phyloP scores from a whole-genome alignment of 495 filamentous ascomycete genomes.

The Neurospora tetraspora region DNA sequence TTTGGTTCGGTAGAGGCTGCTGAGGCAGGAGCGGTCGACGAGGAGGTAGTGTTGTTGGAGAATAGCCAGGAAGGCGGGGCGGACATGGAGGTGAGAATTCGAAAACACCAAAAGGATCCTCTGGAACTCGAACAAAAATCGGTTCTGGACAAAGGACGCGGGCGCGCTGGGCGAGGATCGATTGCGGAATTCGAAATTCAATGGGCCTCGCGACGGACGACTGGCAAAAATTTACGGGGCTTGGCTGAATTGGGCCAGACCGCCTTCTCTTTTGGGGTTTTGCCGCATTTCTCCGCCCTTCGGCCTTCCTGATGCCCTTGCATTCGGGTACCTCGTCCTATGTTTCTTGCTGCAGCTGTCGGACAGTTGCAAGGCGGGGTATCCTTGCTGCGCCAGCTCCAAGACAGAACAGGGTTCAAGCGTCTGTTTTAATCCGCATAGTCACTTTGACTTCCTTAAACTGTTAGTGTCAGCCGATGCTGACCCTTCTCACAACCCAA shows the following conservation, averaged over 20 bases:
- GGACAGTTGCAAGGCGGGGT: background rate
- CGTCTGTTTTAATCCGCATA: background rate
- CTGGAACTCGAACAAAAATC: background rate
- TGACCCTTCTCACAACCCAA: background rate
- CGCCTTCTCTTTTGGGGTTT: conserved; percentile 9
- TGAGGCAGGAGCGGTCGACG: background rate
- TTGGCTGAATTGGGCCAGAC: conserved; percentile 5
- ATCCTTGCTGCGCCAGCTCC: background rate
- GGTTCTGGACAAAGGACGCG: conserved; percentile 1
- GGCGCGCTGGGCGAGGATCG: background rate
- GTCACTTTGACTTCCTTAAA: background rate
- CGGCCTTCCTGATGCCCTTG: background rate
- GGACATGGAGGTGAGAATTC: conserved; percentile 18
- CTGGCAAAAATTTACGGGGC: conserved; percentile 4
- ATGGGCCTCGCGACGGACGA: background rate
- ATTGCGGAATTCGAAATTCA: background rate
- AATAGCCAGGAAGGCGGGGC: conserved; percentile 36
- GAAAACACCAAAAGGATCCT: background rate
- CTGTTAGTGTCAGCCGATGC: background rate
- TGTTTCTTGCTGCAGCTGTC: background rate
- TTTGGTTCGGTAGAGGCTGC: background rate
- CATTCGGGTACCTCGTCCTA: background rate
- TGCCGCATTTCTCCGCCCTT: conserved; percentile 3
- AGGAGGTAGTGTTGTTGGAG: conserved; percentile 27
- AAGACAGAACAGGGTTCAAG: background rate